A percentile compares a stretch with the other conserved stretches of the same genome.
Conservation (phyloP, 179 eudicot species). For the Heliamphora pulchella region DNA sequence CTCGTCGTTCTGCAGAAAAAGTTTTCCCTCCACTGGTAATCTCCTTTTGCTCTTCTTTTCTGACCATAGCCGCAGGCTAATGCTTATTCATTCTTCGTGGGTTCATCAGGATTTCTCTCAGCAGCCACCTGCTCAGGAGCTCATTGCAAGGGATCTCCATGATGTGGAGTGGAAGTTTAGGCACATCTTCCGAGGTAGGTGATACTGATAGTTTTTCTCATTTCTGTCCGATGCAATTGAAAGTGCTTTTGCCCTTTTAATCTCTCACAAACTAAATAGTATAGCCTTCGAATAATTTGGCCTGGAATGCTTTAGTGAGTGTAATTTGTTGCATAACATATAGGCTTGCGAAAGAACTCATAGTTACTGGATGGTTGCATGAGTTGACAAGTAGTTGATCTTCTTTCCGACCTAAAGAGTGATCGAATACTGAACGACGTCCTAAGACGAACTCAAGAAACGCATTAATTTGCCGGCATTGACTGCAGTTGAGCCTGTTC, state of each 20-base stretch:
- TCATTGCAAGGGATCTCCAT: slow-evolving; percentile 26
- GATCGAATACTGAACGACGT: too few relatives aligned
- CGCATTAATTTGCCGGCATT: too few relatives aligned
- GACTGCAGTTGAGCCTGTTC: too few relatives aligned
- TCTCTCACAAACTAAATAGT: neutral
- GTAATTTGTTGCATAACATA: neutral
- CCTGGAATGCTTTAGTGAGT: neutral
- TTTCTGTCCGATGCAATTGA: neutral
- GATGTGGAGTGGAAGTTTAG: slow-evolving; percentile 27
- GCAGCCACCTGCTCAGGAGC: slow-evolving; percentile 25
- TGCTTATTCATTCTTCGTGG: neutral
- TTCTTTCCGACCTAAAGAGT: too few relatives aligned
- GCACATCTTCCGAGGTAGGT: slow-evolving; percentile 26
- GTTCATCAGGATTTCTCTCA: slow-evolving; percentile 23
- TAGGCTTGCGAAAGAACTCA: too few relatives aligned
- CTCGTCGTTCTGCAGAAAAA: slow-evolving; percentile 38
- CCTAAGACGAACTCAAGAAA: too few relatives aligned
- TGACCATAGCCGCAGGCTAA: neutral
- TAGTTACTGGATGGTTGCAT: too few relatives aligned
- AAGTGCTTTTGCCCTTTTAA: neutral
- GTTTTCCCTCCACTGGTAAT: slow-evolving; percentile 33
- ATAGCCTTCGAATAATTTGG: neutral
- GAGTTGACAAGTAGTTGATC: too few relatives aligned
- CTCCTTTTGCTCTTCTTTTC: neutral
- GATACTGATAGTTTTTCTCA: neutral